Percentiles rank a stretch among this genome's conserved stretches.
phyloP scores from a whole-genome alignment of 768 basidiomycete genomes.

The Porphyrellus cyaneotinctus region DNA sequence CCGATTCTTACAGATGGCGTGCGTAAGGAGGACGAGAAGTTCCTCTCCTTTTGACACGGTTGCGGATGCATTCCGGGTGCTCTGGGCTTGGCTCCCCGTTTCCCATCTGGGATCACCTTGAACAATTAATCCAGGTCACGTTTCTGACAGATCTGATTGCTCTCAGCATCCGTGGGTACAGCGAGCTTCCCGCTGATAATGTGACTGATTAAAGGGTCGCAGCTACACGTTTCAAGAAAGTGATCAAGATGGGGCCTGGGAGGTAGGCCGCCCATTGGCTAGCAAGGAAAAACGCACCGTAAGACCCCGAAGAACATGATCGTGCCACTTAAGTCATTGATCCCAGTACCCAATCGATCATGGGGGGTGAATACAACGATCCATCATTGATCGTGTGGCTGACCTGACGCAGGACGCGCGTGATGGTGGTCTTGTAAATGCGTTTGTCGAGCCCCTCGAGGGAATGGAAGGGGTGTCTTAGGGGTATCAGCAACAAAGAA shows the following conservation, averaged over 20 bases:
- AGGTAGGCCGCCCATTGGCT: neutral
- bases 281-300: neutral
- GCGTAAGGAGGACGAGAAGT: too few relatives aligned
- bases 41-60: too few relatives aligned
- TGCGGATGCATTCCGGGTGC: too few relatives aligned
- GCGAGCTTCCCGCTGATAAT: neutral
- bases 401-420: neutral
- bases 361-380: neutral
- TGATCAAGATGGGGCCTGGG: neutral
- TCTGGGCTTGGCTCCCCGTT: too few relatives aligned
- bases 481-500: conserved; percentile 1
- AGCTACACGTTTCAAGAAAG: neutral
- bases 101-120: neutral
- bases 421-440: neutral
- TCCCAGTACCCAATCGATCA: neutral
- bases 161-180: neutral
- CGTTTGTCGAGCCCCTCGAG: neutral
- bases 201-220: neutral
- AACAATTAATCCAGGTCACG: neutral
- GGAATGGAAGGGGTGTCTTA: neutral
- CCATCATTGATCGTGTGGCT: conserved; percentile 5
- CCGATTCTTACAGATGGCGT: too few relatives aligned
- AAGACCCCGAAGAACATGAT: neutral
- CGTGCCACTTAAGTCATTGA: neutral
- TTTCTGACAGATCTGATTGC: neutral